A percentile compares a stretch with the other conserved stretches of the same genome.
Conservation (phyloP, 2,329 filamentous ascomycete genomes). For the Cladophialophora carrionii region DNA sequence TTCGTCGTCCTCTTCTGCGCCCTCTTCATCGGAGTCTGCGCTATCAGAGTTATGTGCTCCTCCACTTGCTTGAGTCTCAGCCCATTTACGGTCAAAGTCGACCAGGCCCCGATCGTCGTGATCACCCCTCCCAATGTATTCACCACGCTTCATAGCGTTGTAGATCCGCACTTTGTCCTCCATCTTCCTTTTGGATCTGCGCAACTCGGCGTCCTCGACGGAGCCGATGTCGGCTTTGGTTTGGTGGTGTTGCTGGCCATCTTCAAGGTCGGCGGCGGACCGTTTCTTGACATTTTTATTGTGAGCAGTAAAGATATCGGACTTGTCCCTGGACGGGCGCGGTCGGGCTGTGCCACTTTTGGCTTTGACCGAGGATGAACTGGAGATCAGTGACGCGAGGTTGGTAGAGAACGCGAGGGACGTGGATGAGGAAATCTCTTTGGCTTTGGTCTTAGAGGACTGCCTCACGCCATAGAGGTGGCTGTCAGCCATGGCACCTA, state of each 20-base stretch:
- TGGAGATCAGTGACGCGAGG: conserved; percentile 77
- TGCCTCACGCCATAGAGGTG: conserved; percentile 74
- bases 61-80: conserved; percentile 61
- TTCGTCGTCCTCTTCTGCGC: conserved; percentile 56
- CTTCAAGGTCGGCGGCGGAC: conserved; percentile 62
- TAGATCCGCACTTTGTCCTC: conserved; percentile 89
- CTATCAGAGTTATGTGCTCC: conserved; percentile 44
- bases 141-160: conserved; percentile 85
- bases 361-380: conserved; percentile 51
- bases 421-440: conserved; percentile 69
- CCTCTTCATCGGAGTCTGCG: conserved; percentile 46
- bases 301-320: conserved; percentile 69
- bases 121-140: conserved; percentile 60
- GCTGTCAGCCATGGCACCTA: conserved; percentile 57
- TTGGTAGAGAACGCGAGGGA: conserved; percentile 87
- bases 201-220: conserved; percentile 61
- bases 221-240: conserved; percentile 61
- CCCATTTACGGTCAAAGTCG: conserved; percentile 97
- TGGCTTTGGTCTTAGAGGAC: conserved; percentile 66
- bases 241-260: conserved; percentile 66
- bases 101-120: conserved; percentile 62
- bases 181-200: conserved; percentile 77
- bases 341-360: conserved; percentile 47
- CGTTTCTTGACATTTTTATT: conserved; percentile 67
- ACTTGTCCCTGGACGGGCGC: conserved; percentile 59